These are phyloP conservation scores for Ogataea wickerhamii DNA, from an alignment of 805 yeast genomes.

Conservation along the genomic window DNA sequence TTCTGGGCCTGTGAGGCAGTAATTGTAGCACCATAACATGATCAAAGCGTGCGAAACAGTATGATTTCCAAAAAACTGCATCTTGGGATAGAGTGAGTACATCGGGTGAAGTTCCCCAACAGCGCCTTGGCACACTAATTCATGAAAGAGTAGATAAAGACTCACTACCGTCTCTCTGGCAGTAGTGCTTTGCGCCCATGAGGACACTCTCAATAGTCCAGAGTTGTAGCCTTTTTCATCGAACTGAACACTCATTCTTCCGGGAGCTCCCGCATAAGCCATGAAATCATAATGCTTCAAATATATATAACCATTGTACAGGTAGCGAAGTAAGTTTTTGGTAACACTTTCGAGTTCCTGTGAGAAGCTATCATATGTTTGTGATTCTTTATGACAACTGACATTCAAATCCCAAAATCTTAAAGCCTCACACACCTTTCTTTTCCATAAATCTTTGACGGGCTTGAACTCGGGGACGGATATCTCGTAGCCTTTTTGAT, in stretches of 20 bases:
- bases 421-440: constrained; percentile 53
- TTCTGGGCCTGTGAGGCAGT: constrained; percentile 46
- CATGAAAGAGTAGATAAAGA: constrained; percentile 43
- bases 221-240: constrained; percentile 46
- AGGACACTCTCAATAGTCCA: constrained; percentile 41
- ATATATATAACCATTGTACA: constrained; percentile 1
- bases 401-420: constrained; percentile 42
- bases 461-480: constrained; percentile 33
- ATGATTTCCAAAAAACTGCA: constrained; percentile 29
- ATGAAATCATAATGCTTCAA: constrained; percentile 68
- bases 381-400: background rate
- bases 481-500: constrained; percentile 50
- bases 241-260: constrained; percentile 60
- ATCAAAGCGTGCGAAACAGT: constrained; percentile 34
- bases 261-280: constrained; percentile 70
- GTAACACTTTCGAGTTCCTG: constrained; percentile 48
- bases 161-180: constrained; percentile 50
- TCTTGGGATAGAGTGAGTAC: constrained; percentile 32
- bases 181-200: constrained; percentile 40
- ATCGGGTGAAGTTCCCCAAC: constrained; percentile 21
- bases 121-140: constrained; percentile 12
- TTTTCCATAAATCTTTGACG: constrained; percentile 51
- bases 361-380: background rate
- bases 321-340: constrained; percentile 57
- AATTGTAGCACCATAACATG: constrained; percentile 46